A percentile compares a stretch with the other conserved stretches of the same genome.
Evolutionary conservation across 768 basidiomycete genomes (phyloP).

Genomic region (Pleurotus sapidus): DNA sequence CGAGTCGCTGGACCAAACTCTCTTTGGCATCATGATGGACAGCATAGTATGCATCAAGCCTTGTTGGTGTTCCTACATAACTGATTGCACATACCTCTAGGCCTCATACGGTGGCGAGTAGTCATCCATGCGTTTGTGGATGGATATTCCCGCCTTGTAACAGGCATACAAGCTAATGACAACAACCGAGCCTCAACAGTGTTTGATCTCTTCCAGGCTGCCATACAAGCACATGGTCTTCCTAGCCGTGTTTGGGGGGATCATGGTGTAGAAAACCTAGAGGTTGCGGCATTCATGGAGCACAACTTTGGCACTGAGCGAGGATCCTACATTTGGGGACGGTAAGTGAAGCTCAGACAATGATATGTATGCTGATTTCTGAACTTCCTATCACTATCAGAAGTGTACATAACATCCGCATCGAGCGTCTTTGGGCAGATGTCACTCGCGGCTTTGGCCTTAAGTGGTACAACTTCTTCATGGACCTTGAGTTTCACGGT

Average conservation of each 20-base stretch:
- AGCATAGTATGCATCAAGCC: slow-evolving; percentile 14
- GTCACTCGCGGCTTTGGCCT: slow-evolving; percentile 18
- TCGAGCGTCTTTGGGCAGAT: slow-evolving; percentile 23
- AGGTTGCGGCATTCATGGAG: slow-evolving; percentile 30
- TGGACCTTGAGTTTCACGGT: slow-evolving; percentile 15
- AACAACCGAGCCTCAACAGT: slow-evolving; percentile 39
- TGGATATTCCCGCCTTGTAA: slow-evolving; percentile 25
- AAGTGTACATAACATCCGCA: slow-evolving; percentile 25
- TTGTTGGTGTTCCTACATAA: background rate
- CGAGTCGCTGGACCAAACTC: slow-evolving; percentile 17
- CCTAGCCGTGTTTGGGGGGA: slow-evolving; percentile 32
- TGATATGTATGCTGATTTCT: background rate
- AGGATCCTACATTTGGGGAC: slow-evolving; percentile 34
- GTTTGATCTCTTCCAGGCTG: slow-evolving; percentile 24
- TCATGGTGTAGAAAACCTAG: slow-evolving; percentile 35
- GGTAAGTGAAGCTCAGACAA: slow-evolving; percentile 12
- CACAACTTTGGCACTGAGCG: slow-evolving; percentile 9
- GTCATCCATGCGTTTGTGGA: slow-evolving; percentile 33
- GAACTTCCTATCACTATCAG: slow-evolving; percentile 10
- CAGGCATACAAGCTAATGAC: slow-evolving; percentile 27
- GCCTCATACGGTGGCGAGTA: slow-evolving; percentile 28
- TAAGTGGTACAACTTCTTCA: slow-evolving; percentile 27
- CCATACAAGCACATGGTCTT: slow-evolving; percentile 19
- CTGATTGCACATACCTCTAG: slow-evolving; percentile 11
- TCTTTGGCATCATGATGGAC: slow-evolving; percentile 18